Percentiles rank a stretch among this genome's conserved stretches.
phyloP scores from a whole-genome alignment of 129 eudicot genomes.

The Flaveria bidentis region DNA sequence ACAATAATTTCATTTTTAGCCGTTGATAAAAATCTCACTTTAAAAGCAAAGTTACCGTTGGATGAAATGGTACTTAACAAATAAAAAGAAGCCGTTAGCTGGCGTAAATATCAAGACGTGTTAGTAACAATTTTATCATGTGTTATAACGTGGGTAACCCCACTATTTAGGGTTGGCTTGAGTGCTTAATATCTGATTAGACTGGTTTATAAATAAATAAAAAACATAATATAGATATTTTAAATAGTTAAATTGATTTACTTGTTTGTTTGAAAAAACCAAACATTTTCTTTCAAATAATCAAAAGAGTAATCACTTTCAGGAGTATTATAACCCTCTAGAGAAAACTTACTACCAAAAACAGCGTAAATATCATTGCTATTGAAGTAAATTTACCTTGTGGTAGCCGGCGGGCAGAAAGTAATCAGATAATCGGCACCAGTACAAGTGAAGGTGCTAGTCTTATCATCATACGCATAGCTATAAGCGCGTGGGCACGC shows the following conservation, averaged over 20 bases:
- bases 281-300: too few relatives aligned
- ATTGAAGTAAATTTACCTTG: conserved; percentile 53
- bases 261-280: too few relatives aligned
- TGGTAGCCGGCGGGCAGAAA: conserved; percentile 67
- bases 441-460: conserved; percentile 77
- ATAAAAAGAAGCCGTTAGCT: not conserved
- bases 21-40: not conserved
- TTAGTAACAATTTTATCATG: not conserved
- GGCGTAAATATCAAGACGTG: not conserved
- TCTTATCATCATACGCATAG: conserved; percentile 80
- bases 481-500: conserved; percentile 92
- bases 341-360: too few relatives aligned
- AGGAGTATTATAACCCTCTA: too few relatives aligned
- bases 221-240: too few relatives aligned
- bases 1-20: not conserved
- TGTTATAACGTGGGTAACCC: not conserved
- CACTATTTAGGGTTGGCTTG: not conserved
- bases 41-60: conserved; percentile 10
- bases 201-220: too few relatives aligned
- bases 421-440: conserved; percentile 69
- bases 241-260: too few relatives aligned
- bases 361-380: too few relatives aligned
- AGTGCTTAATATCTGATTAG: too few relatives aligned
- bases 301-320: too few relatives aligned
- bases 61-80: not conserved